Evolutionary conservation across 75 land plant genomes (phyloP), one percentile per base, ranked within the genome.

Genomic region (Pinus albicaulis): DNA sequence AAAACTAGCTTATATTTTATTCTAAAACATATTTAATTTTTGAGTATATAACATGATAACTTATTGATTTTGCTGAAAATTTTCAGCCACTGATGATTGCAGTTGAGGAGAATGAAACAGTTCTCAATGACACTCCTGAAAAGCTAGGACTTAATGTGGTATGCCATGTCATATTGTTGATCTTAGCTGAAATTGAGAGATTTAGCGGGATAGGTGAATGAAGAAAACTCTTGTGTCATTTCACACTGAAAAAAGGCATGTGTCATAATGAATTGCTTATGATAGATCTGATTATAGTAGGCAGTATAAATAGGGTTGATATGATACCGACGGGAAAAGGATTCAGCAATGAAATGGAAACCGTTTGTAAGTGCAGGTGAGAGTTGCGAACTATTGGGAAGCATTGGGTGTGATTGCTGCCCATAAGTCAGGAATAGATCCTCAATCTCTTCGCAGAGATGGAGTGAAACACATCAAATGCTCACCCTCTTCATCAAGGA

Each of bases 331-430:
- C 12, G 44, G 20, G 31, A 38, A 41, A 41, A 28, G 16, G 17
- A 6, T 68, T 68, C 48, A 68, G 52, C n/a, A 41, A 38, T 68
- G 41, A 64, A 68, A 20, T 20, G 19, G 23, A 41, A n/a, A 20
- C 24, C 22, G 8, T 41, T 68, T 48, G 22, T 22, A 56, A 71
- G 34, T 77, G 60, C 86, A 96, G 99, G 66, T 96, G n/a, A 84
- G 82, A 59, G 98, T 87, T 34, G 82, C 90, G 65, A 96, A 96
- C 60, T 96, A 96, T 77, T 96, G 99, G 98, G 99, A 96, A 82
- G 99, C 95, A 25, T 73, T 96, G 24, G 99, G 99, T n/a, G 91
- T 96, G 11, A 84, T 96, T 78, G 99, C 99, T 28, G 94, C 93
- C 77, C 99, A 96, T 71, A 96, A 93, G 77, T 91, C 99, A 44